These are phyloP conservation scores for Cyclotella cryptica DNA, from an alignment of 108 stramenopile genomes.

Conservation along the genomic window DNA sequence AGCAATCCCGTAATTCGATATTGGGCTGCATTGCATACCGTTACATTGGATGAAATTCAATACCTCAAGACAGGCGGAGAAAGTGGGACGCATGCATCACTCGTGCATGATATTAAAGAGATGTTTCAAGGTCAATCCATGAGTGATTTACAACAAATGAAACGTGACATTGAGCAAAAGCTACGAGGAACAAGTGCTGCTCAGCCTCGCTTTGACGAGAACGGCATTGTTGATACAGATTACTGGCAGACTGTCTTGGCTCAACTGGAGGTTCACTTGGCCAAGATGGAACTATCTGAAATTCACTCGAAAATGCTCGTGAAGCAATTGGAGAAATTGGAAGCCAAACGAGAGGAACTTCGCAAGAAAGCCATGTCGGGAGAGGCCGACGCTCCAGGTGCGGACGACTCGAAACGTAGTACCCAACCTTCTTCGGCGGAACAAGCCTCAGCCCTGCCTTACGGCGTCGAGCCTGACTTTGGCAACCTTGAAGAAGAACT, in stretches of 20 bases:
- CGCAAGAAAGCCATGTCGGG: constrained; percentile 47
- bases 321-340: constrained; percentile 89
- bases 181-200: constrained; percentile 38
- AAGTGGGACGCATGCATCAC: constrained; percentile 65
- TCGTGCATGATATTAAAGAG: constrained; percentile 80
- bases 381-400: constrained; percentile 34
- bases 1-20: constrained; percentile 70
- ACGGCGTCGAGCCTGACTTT: constrained; percentile 73
- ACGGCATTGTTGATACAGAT: constrained; percentile 66
- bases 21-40: constrained; percentile 81
- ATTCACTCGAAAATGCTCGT: constrained; percentile 94
- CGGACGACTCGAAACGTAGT: constrained; percentile 17
- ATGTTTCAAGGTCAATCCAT: constrained; percentile 83
- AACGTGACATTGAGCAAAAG: constrained; percentile 78
- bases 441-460: constrained; percentile 49
- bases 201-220: constrained; percentile 40
- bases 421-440: constrained; percentile 40
- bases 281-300: constrained; percentile 84
- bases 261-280: constrained; percentile 85
- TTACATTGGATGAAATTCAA: constrained; percentile 77
- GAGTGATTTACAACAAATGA: constrained; percentile 84
- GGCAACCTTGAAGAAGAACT: constrained; percentile 92
- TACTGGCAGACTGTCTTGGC: constrained; percentile 90
- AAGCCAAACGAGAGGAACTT: constrained; percentile 76
- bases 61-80: constrained; percentile 76